Base-by-base conservation (phyloP, 768 basidiomycete genomes). In the Leccinum obscurum region DNA sequence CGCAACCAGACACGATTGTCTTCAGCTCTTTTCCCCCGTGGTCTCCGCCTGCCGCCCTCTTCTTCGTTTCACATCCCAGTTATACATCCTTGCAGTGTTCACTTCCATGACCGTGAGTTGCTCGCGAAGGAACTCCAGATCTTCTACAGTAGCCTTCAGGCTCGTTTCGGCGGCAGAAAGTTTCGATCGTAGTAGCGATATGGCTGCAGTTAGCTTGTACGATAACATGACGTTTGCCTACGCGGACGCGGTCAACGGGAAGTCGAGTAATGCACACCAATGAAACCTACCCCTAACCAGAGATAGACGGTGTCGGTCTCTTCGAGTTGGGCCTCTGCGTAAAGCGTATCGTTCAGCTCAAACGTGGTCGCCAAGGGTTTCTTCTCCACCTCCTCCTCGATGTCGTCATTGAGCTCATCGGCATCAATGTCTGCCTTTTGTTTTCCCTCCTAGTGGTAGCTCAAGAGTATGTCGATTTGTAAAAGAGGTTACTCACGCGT, bases 211-310 rank as follows among this genome's bases (percentile, higher is more conserved):
- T 26, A 96, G 77, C 62, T 89, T 90, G 78, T 99, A 99, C 1
- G 94, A 92, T 2, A 99, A 80, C 96, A 98, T 98, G 2, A 95
- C 93, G 64, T 98, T 98, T 7, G 97, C 97, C 96, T 98, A 64
- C 10, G 37, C 14, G n/a, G 15, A 54, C 24, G 4, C 10, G 28
- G 41, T 54, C 55, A 55, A 22, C 10, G 6, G 5, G 32, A 59
- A 49, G 51, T 15, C 15, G 20, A 0, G 15, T 8, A 5, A 28
- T 13, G 7, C 11, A 14, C 24, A 22, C 44, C 9, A 24, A 55
- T 24, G 50, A 41, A 30, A 76, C 90, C 69, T 77, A 98, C 95
- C 32, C 96, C 96, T 20, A 99, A 86, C 96, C 97, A 99, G 28
- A 99, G 79, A 68, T 87, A 95, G 10, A 98, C 95, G 0, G 88